A percentile compares a stretch with the other conserved stretches of the same genome.
Evolutionary conservation across 345 rosid species (phyloP).

Genomic region (Pugionium cornutum): DNA sequence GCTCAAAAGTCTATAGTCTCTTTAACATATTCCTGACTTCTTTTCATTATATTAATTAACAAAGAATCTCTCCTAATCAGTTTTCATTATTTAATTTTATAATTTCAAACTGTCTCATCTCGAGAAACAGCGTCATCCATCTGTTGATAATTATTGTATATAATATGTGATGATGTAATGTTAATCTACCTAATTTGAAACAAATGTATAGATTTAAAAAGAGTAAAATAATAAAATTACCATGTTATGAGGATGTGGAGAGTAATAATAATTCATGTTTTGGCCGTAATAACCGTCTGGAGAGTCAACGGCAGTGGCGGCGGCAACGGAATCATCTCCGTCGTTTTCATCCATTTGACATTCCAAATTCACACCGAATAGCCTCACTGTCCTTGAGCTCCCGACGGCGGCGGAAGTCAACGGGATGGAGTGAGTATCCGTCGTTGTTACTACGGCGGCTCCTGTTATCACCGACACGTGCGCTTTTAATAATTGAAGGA

Average conservation of each 20-base stretch:
- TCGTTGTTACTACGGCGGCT: slow-evolving; percentile 29
- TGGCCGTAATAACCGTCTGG: slow-evolving; percentile 47
- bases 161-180: slow-evolving; percentile 37
- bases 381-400: slow-evolving; percentile 67
- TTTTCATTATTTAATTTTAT: slow-evolving; percentile 25
- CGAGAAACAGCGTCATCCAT: slow-evolving; percentile 33
- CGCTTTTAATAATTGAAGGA: neutral
- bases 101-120: slow-evolving; percentile 35
- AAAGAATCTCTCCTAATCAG: slow-evolving; percentile 26
- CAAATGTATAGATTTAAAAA: neutral
- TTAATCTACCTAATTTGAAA: neutral
- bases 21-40: slow-evolving; percentile 36
- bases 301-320: slow-evolving; percentile 33
- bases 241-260: slow-evolving; percentile 37
- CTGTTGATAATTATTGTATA: slow-evolving; percentile 31
- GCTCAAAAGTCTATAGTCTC: slow-evolving; percentile 38
- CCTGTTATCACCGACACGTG: slow-evolving; percentile 42
- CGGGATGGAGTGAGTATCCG: slow-evolving; percentile 32
- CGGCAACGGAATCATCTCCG: slow-evolving; percentile 34
- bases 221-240: slow-evolving; percentile 22
- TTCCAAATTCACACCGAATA: slow-evolving; percentile 88
- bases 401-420: slow-evolving; percentile 36
- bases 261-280: slow-evolving; percentile 44
- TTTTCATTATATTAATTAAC: slow-evolving; percentile 5
- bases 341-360: slow-evolving; percentile 65